Percentiles rank a stretch among this genome's conserved stretches.
phyloP scores from a whole-genome alignment of 768 basidiomycete species.

The Tephrocybe sp. region DNA sequence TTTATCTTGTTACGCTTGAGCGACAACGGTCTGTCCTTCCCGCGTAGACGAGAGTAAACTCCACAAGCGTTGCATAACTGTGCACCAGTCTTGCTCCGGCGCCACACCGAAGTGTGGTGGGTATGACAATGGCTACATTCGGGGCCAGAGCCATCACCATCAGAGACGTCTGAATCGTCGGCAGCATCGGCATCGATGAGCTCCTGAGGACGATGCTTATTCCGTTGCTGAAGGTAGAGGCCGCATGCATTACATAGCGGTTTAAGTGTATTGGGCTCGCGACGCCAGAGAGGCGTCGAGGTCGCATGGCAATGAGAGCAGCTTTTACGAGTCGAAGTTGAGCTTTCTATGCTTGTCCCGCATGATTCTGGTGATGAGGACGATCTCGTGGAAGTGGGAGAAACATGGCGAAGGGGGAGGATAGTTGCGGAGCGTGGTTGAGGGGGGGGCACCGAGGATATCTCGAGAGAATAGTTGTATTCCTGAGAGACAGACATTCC shows the following conservation, averaged over 20 bases:
- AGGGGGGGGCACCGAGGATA: conserved; percentile 35
- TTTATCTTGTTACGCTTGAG: conserved; percentile 48
- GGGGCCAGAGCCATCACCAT: conserved; percentile 40
- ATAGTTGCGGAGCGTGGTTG: conserved; percentile 18
- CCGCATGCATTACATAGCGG: conserved; percentile 50
- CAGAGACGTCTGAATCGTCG: conserved; percentile 41
- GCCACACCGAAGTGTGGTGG: conserved; percentile 50
- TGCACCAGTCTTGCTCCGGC: conserved; percentile 48
- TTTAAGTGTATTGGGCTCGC: conserved; percentile 44
- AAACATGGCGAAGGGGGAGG: conserved; percentile 22
- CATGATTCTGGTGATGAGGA: conserved; percentile 26
- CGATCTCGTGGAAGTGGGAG: conserved; percentile 20
- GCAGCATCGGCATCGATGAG: conserved; percentile 48
- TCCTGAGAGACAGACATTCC: conserved; percentile 16
- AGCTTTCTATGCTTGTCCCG: conserved; percentile 28
- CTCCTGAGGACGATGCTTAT: conserved; percentile 47
- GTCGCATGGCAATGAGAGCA: conserved; percentile 51
- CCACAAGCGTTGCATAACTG: conserved; percentile 54
- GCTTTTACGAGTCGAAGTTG: conserved; percentile 30
- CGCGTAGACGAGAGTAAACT: conserved; percentile 46
- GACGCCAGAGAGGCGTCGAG: conserved; percentile 48
- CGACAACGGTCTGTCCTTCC: conserved; percentile 44
- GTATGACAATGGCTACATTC: conserved; percentile 52
- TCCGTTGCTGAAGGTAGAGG: conserved; percentile 46
- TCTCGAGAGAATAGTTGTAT: conserved; percentile 28